Evolutionary conservation across 768 basidiomycete species (phyloP), one percentile per base, ranked within the genome.

Genomic region (Leccinellum albellum): DNA sequence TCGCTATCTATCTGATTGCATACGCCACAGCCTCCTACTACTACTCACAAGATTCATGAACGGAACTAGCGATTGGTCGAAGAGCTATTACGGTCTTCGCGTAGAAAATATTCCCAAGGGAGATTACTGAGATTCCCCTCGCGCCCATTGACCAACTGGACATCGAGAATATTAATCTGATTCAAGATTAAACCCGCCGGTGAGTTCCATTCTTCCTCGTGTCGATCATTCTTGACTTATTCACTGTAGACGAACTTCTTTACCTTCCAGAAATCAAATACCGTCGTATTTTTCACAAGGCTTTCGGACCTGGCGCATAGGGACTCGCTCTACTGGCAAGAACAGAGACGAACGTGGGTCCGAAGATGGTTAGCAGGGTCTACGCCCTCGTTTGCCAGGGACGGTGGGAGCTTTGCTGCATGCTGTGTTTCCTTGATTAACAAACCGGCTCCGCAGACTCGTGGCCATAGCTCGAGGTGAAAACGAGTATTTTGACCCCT

Each of bases 191-290:
- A 98, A 69, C 96, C 96, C 54, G 95, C 96, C 54, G 95, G 94
- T 89, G 47, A 51, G 85, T 14, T 23, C 8, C 1, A 54, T 13
- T 40, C 28, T 12, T 26, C 21, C 35, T 23, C 17, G n/a, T 23
- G 1, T 2, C 6, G 5, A 17, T 17, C 28, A 15, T 24, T 21
- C 15, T 33, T 63, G 21, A 56, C 24, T 7, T 50, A 21, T 17
- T 54, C 33, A 44, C 21, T 6, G 8, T 56, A 96, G 96, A 98
- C 63, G 96, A 96, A 5, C 78, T 98, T 42, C 75, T 97, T 12
- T 98, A 98, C 73, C 84, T 98, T 7, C 96, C 96, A 20, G 96
- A 98, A 73, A 98, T 98, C 66, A 96, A 97, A 69, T 98, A 98
- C 67, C 83, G 96, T 17, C 83, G 96, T 23, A 85, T 92, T 32